phyloP scores from a whole-genome alignment of 1,139 yeast genomes.

The Hansenula anomala region DNA sequence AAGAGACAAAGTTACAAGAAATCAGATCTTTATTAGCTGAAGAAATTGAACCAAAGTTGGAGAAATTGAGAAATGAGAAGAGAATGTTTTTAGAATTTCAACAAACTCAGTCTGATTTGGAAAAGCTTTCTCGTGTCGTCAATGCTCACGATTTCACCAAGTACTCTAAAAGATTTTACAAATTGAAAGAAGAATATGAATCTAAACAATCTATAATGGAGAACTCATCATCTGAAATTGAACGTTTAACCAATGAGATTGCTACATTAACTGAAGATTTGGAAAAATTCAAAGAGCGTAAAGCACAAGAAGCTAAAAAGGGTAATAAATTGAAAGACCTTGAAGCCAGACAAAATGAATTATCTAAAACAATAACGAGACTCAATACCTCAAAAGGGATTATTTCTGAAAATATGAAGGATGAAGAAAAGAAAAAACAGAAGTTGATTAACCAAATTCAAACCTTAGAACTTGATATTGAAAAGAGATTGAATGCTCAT shows the following conservation, averaged over 20 bases:
- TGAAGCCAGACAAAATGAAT: slow-evolving; percentile 53
- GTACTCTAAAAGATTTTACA: slow-evolving; percentile 36
- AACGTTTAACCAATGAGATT: slow-evolving; percentile 51
- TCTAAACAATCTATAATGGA: slow-evolving; percentile 19
- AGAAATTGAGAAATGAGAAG: slow-evolving; percentile 75
- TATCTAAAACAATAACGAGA: slow-evolving; percentile 66
- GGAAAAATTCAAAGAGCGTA: slow-evolving; percentile 45
- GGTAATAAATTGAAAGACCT: slow-evolving; percentile 60
- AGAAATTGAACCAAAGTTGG: slow-evolving; percentile 91
- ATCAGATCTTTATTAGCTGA: slow-evolving; percentile 69
- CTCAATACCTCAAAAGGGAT: slow-evolving; percentile 60
- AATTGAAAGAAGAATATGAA: slow-evolving; percentile 33
- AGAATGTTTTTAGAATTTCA: slow-evolving; percentile 81
- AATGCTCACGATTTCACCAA: slow-evolving; percentile 70
- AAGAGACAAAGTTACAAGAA: slow-evolving; percentile 78
- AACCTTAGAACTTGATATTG: slow-evolving; percentile 21
- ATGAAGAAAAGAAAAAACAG: slow-evolving; percentile 33
- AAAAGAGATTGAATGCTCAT: slow-evolving; percentile 22
- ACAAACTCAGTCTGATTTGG: slow-evolving; percentile 77
- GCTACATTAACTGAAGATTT: slow-evolving; percentile 58
- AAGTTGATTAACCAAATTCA: slow-evolving; percentile 16
- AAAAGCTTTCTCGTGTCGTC: slow-evolving; percentile 66
- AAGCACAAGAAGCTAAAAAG: slow-evolving; percentile 56
- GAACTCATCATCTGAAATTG: slow-evolving; percentile 25
- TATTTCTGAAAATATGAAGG: slow-evolving; percentile 46